Percentiles rank a stretch among this genome's conserved stretches.
Conservation (phyloP, 306 rosid species). For the Morella rubra region DNA sequence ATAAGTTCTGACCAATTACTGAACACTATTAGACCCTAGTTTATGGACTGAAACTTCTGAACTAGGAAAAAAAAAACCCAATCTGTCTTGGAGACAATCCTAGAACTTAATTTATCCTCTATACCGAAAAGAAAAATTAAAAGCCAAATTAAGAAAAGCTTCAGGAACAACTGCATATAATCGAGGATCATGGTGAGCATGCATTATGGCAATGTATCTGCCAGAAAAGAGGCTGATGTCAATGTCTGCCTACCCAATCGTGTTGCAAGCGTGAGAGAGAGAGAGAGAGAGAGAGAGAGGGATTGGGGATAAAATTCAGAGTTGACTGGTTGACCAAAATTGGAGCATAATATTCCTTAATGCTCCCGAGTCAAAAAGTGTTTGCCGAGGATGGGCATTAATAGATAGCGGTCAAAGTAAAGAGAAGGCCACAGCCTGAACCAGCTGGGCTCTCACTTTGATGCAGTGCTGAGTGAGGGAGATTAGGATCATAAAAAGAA, state of each 20-base stretch:
- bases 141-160: slow-evolving; percentile 2
- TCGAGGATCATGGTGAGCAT: slow-evolving; percentile 32
- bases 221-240: slow-evolving; percentile 35
- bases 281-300: neutral
- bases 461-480: slow-evolving; percentile 5
- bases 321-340: slow-evolving; percentile 32
- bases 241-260: slow-evolving; percentile 59
- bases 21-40: neutral
- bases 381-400: slow-evolving; percentile 7
- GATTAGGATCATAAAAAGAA: slow-evolving; percentile 18
- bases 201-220: slow-evolving; percentile 38
- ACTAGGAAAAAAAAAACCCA: too few species aligned
- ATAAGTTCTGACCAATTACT: too few species aligned
- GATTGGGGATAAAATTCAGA: slow-evolving; percentile 24
- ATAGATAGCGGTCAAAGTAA: slow-evolving; percentile 34
- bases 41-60: neutral
- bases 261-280: slow-evolving; percentile 31
- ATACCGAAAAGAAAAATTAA: neutral
- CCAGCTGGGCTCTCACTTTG: slow-evolving; percentile 32
- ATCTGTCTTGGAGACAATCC: neutral
- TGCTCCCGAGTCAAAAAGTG: slow-evolving; percentile 38
- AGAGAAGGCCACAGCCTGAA: neutral
- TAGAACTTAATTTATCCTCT: neutral
- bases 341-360: slow-evolving; percentile 16
- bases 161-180: slow-evolving; percentile 8